These are phyloP conservation scores for Capronia coronata DNA, from an alignment of 2,329 filamentous ascomycete species.

Conservation along the genomic window DNA sequence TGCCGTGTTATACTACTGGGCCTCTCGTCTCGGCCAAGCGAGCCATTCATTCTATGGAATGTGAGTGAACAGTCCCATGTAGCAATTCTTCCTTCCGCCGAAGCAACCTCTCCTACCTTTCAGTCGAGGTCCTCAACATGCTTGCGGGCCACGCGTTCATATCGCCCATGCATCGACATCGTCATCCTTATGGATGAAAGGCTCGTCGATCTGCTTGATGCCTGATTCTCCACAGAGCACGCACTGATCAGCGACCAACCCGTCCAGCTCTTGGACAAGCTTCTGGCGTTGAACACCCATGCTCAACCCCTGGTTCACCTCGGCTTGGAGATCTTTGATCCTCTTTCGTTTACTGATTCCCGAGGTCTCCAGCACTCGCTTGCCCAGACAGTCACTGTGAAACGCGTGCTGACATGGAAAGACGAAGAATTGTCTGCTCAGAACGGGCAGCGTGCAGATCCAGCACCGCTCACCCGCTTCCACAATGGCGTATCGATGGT, in stretches of 20 bases:
- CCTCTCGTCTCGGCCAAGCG: too few species aligned
- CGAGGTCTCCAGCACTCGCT: conserved; percentile 74
- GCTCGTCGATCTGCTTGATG: conserved; percentile 89
- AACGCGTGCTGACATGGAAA: conserved; percentile 98
- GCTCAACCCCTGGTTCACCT: conserved; percentile 70
- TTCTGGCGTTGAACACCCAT: conserved; percentile 67
- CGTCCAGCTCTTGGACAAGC: conserved; percentile 82
- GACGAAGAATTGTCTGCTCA: conserved; percentile 92
- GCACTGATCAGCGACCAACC: conserved; percentile 82
- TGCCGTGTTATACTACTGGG: too few species aligned
- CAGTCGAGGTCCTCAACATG: too few species aligned
- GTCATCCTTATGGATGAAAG: conserved; percentile 71
- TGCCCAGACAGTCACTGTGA: conserved; percentile 87
- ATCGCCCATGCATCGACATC: conserved; percentile 74
- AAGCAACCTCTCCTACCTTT: too few species aligned
- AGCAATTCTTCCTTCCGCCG: too few species aligned
- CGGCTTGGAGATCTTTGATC: conserved; percentile 77
- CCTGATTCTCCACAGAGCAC: conserved; percentile 92
- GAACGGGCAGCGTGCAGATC: conserved; percentile 73
- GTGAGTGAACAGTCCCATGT: too few species aligned
- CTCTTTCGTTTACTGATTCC: conserved; percentile 68
- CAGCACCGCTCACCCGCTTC: conserved; percentile 94
- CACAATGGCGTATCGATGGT: conserved; percentile 77
- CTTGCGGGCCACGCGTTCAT: too few species aligned
- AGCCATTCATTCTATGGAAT: too few species aligned